phyloP scores from a whole-genome alignment of 345 rosid species.

The Luvunga scandens region DNA sequence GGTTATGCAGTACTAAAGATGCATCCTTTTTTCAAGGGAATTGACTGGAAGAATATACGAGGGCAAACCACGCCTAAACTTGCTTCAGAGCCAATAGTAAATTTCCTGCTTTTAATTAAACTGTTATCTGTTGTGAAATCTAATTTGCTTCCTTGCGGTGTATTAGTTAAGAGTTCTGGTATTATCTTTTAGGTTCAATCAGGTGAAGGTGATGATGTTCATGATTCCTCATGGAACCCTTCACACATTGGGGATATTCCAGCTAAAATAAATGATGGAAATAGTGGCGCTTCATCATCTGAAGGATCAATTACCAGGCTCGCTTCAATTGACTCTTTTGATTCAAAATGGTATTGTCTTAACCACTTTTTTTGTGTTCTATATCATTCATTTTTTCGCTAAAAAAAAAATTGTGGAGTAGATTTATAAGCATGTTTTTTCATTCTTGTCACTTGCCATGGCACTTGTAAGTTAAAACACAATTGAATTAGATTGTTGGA shows the following conservation, averaged over 20 bases:
- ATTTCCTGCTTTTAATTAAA: constrained; percentile 2
- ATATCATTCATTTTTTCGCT: background rate
- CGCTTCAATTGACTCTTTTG: constrained; percentile 96
- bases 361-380: constrained; percentile 20
- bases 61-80: constrained; percentile 76
- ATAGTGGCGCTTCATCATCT: constrained; percentile 41
- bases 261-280: constrained; percentile 51
- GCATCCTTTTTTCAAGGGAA: constrained; percentile 86
- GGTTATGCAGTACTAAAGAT: constrained; percentile 81
- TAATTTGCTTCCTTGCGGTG: background rate
- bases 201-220: constrained; percentile 53
- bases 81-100: constrained; percentile 66
- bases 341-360: constrained; percentile 84
- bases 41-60: constrained; percentile 82
- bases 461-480: background rate
- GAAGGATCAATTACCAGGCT: constrained; percentile 82
- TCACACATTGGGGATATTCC: constrained; percentile 64
- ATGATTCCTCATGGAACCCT: constrained; percentile 75
- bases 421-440: background rate
- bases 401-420: background rate
- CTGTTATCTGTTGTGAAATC: background rate
- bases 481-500: background rate
- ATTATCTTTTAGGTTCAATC: constrained; percentile 44
- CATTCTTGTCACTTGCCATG: background rate
- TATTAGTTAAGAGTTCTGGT: constrained; percentile 1